Evolutionary conservation across 2,329 filamentous ascomycete species (phyloP).

Genomic region (Madurella mycetomatis): DNA sequence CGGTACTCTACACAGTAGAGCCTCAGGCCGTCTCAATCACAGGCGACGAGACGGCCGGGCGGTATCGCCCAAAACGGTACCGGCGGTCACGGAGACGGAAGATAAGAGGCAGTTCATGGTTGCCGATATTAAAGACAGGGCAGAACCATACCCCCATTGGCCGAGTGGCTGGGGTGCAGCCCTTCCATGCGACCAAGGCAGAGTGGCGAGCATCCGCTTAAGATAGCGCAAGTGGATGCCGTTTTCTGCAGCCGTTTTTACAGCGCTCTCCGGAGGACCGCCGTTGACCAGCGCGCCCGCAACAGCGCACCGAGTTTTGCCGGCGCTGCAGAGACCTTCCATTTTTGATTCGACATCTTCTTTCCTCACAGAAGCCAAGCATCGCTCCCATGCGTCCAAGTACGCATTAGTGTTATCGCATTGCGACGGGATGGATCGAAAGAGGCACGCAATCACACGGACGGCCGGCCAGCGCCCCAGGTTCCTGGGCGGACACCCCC

Average conservation of each 20-base stretch:
- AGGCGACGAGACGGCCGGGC: not conserved
- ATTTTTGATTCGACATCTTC: too few species aligned
- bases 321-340: too few species aligned
- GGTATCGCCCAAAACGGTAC: not conserved
- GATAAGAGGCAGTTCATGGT: constrained; percentile 20
- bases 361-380: too few species aligned
- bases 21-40: not conserved
- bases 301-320: too few species aligned
- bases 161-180: constrained; percentile 17
- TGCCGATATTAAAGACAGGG: constrained; percentile 18
- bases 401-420: constrained; percentile 16
- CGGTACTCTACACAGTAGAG: too few species aligned
- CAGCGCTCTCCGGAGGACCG: too few species aligned
- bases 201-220: constrained; percentile 14
- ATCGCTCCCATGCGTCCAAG: constrained; percentile 8
- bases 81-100: constrained; percentile 2
- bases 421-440: constrained; percentile 12
- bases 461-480: constrained; percentile 19
- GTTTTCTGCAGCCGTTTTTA: not conserved
- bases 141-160: constrained; percentile 17
- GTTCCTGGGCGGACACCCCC: constrained; percentile 21
- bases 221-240: not conserved
- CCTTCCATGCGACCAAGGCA: not conserved
- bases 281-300: too few species aligned
- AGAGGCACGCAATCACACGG: constrained; percentile 7